Conservation (phyloP, 176 grass and related monocot species). For the Oryza coarctata region DNA sequence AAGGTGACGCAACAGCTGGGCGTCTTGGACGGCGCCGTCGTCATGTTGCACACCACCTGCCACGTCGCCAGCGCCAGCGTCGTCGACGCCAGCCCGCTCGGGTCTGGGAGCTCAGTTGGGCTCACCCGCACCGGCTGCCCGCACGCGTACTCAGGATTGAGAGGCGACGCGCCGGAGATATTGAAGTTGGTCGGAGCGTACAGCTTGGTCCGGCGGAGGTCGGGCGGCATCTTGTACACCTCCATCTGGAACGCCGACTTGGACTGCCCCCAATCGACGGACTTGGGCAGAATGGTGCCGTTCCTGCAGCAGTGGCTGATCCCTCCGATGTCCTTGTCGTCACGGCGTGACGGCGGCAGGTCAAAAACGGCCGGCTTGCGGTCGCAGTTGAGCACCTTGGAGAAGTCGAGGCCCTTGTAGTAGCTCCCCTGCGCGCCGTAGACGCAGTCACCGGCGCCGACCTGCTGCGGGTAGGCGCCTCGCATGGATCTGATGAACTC, state of each 20-base stretch:
- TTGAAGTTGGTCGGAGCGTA: conserved; percentile 53
- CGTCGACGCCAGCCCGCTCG: conserved; percentile 53
- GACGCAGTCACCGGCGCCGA: conserved; percentile 44
- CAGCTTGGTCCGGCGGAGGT: conserved; percentile 53
- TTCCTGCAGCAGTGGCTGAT: conserved; percentile 74
- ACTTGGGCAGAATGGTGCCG: conserved; percentile 68
- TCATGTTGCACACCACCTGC: conserved; percentile 74
- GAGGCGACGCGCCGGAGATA: conserved; percentile 46
- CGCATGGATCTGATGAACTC: conserved; percentile 68
- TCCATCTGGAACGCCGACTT: conserved; percentile 78
- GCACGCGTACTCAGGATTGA: conserved; percentile 58
- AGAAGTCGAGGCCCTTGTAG: conserved; percentile 68
- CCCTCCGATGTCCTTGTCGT: conserved; percentile 42
- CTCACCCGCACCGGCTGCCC: conserved; percentile 40
- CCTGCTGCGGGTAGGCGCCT: conserved; percentile 60
- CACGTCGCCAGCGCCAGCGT: conserved; percentile 48
- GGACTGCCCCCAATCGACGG: conserved; percentile 57
- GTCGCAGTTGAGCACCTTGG: conserved; percentile 68
- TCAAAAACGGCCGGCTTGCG: conserved; percentile 45
- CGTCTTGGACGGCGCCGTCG: not conserved
- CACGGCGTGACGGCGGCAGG: conserved; percentile 46
- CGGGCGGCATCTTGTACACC: conserved; percentile 91
- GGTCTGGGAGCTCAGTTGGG: conserved; percentile 52
- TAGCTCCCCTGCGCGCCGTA: conserved; percentile 52
- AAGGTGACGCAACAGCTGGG: conserved; percentile 77